A percentile compares a stretch with the other conserved stretches of the same genome.
These are phyloP conservation scores for Piloderma croceum DNA, from an alignment of 768 basidiomycete species.

Conservation along the genomic window DNA sequence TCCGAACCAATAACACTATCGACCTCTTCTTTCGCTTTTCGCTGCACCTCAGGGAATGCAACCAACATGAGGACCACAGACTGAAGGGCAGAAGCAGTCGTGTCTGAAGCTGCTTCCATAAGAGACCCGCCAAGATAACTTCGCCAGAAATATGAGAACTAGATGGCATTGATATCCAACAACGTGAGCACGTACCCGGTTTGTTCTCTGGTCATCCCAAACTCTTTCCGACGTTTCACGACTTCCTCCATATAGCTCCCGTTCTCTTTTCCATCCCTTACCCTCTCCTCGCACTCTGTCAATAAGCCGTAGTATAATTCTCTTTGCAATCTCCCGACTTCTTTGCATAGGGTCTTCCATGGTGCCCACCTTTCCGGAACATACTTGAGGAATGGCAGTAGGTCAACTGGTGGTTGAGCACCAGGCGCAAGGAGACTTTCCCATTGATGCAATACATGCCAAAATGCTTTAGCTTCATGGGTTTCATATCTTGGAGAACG, in stretches of 20 bases:
- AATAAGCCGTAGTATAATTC: not conserved
- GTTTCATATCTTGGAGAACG: constrained; percentile 11
- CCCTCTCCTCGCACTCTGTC: not conserved
- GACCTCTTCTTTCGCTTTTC: constrained; percentile 23
- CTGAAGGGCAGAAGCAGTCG: constrained; percentile 26
- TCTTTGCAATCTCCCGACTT: constrained; percentile 11
- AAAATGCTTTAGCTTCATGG: not conserved
- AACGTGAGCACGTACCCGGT: constrained; percentile 14
- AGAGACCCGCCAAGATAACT: constrained; percentile 28
- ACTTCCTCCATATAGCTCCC: constrained; percentile 18
- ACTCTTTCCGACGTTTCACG: constrained; percentile 18
- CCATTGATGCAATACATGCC: constrained; percentile 3
- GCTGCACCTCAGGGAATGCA: constrained; percentile 22
- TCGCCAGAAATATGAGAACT: not conserved
- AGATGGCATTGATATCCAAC: not conserved
- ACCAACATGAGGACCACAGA: constrained; percentile 21
- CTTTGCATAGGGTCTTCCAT: constrained; percentile 15
- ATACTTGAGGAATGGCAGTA: constrained; percentile 15
- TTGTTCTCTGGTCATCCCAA: constrained; percentile 20
- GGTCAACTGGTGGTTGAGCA: constrained; percentile 16
- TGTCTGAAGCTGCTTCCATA: constrained; percentile 18
- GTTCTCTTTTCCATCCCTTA: not conserved
- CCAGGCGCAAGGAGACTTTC: constrained; percentile 13
- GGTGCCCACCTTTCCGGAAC: constrained; percentile 16
- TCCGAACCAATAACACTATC: constrained; percentile 22